Base-by-base conservation (phyloP, 371 early-diverging fungal genomes). In the Phascolomyces articulosus region DNA sequence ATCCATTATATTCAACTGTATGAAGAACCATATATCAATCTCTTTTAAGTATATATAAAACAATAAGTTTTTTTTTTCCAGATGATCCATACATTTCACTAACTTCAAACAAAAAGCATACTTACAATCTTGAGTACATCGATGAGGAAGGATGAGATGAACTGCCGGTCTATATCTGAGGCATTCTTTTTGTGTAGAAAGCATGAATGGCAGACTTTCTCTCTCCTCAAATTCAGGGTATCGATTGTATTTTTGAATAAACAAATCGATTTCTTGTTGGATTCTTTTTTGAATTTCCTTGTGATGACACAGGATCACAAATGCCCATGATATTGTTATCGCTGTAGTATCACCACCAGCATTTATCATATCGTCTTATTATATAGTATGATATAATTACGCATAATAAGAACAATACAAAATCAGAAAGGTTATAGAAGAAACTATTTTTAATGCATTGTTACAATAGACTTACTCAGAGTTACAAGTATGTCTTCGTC, bases 181-280 rank as follows among this genome's bases (percentile, higher is more conserved):
- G 31, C 65, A 62, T 31, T 72, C 72, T 40, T 60, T 67, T 40
- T 63, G 62, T 2, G 61, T 64, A 34, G 66, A 64, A n/a, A 63
- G 24, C 20, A 55, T 18, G 47, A 55, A 68, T 44, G 66, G 72
- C 13, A 68, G 26, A 0, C 21, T 11, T 11, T 65, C 68, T 23
- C 68, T 55, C 6, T 66, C 62, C 3, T 57, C 20, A 40, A 60
- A 73, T 10, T 23, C 31, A 6, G 73, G 73, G 4, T 69, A 40
- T 9, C 64, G 24, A 16, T 20, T 15, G 24, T 73, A 31, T 18
- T 51, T 55, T 16, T 48, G 24, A 16, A 63, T 62, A 53, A 66
- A 70, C 2, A 26, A 31, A 47, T 66, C 66, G 24, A 70, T 18
- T 54, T 66, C 71, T 9, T 29, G 24, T 10, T 27, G 40, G 21